Evolutionary conservation across 805 yeast species (phyloP), one percentile per base, ranked within the genome.

Genomic region (Kuraishia hungarica): DNA sequence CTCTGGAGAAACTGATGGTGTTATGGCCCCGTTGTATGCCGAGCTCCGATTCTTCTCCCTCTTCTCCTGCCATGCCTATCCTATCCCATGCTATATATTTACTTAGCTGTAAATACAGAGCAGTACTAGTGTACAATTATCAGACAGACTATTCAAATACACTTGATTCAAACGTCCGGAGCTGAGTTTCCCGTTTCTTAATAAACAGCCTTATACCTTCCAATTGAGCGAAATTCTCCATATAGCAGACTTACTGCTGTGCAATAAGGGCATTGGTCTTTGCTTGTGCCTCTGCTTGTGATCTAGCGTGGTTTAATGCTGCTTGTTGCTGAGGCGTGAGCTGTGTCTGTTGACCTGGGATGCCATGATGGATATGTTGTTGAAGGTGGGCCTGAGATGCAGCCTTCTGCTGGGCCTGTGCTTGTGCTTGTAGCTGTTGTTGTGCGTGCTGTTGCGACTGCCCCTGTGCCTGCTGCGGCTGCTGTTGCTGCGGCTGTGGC

Each of bases 241-340:
- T 26, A 6, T 10, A 26, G 10, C 29, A 5, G 5, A 26, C 29
- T 17, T 35, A 35, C 17, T 35, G 43, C n/a, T 35, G 43, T 15
- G 43, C 43, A 13, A 35, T 21, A 13, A 20, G 51, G 10, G 51
- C 29, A n/a, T 23, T 49, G 51, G 35, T 19, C 51, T 49, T 20
- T 15, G 53, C 53, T 35, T 52, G 53, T 10, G 53, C 28, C 53
- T 52, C 50, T 20, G 35, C 46, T 24, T 52, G 53, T 19, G 53
- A 48, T 15, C 50, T 26, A 22, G 51, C 51, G 6, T 50, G 51
- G 24, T 13, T 35, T 15, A 35, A 15, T 35, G 51, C 51, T n/a
- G 24, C 17, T 6, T 50, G 39, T 20, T 50, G 51, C 11, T 22
- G 39, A 6, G 43, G 29, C 39, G 29, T 35, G n/a, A 35, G 43